These are phyloP conservation scores for Mycena venus DNA, from an alignment of 768 basidiomycete genomes.

Conservation along the genomic window DNA sequence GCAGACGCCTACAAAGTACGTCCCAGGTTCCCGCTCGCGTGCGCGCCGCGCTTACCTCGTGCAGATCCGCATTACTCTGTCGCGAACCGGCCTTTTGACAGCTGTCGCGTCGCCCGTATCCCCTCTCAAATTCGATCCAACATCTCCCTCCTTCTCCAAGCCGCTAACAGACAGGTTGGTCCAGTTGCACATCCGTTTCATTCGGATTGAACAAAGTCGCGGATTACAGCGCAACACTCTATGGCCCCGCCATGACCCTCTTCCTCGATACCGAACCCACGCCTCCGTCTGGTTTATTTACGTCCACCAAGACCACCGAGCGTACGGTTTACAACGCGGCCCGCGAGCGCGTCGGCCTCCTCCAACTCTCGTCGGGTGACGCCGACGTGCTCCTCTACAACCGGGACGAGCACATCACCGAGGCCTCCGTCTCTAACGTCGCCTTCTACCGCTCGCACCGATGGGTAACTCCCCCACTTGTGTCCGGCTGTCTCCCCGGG, in stretches of 20 bases:
- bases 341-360: conserved; percentile 66
- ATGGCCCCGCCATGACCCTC: conserved; percentile 57
- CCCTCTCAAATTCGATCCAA: conserved; percentile 34
- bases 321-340: conserved; percentile 73
- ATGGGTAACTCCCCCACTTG: conserved; percentile 77
- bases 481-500: conserved; percentile 81
- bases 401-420: conserved; percentile 62
- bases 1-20: conserved; percentile 37
- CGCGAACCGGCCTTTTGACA: conserved; percentile 31
- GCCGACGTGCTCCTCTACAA: conserved; percentile 80
- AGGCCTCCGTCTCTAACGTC: conserved; percentile 80
- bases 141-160: conserved; percentile 31
- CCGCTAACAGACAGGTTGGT: conserved; percentile 33
- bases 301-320: conserved; percentile 78
- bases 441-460: conserved; percentile 68
- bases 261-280: conserved; percentile 70
- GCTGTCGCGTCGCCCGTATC: conserved; percentile 27
- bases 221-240: conserved; percentile 30
- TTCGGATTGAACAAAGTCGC: no score
- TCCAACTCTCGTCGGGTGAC: conserved; percentile 44
- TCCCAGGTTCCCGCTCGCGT: background rate
- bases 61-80: conserved; percentile 68
- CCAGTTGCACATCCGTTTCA: background rate
- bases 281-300: conserved; percentile 64
- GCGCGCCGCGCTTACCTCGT: background rate